Evolutionary conservation across 208 protist species (phyloP), one percentile per base, ranked within the genome.

Genomic region (Wallacemonas sp.): DNA sequence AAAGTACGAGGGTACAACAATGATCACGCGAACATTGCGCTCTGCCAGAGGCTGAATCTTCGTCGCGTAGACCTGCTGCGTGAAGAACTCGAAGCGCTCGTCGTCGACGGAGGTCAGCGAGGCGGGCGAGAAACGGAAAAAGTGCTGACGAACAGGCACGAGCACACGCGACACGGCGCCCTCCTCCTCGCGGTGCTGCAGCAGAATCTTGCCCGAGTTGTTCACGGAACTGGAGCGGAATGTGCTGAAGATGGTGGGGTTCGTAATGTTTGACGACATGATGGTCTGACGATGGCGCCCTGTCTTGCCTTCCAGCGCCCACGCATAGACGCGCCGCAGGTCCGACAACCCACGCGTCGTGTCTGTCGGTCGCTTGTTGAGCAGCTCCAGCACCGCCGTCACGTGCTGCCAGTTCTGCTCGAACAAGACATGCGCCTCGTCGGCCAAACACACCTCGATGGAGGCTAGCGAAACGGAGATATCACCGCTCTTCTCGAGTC

Each of bases 331-430:
- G 27, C 87, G 83, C 19, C 92, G 79, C 48, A 98, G 90, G 30
- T 98, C 81, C 3, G 83, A 89, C 13, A 88, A 71, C 19, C 83
- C 83, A 48, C 82, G 79, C 6, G 85, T 91, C 15, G 89, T 95
- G 58, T 97, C 90, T 17, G 66, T 85, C 21, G 89, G 89, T 26
- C 88, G 76, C 48, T 89, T 83, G 72, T 97, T 97, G 1, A 96
- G 68, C 42, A 88, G 36, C 42, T 75, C 71, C 46, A 97, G 46
- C 63, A 90, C 80, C 9, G 70, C 78, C 3, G 77, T 48, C 8
- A 97, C 79, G 64, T 98, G 95, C 53, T 97, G 85, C 96, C 97
- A 99, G 73, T 99, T 99, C 68, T 99, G 98, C 90, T 98, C 93
- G 13, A 92, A 73, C n/a, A 98, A 68, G n/a, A 97, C 87, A 39